These are phyloP conservation scores for Pseudogymnoascus sp. DNA, from an alignment of 2,329 filamentous ascomycete species.

Conservation along the genomic window DNA sequence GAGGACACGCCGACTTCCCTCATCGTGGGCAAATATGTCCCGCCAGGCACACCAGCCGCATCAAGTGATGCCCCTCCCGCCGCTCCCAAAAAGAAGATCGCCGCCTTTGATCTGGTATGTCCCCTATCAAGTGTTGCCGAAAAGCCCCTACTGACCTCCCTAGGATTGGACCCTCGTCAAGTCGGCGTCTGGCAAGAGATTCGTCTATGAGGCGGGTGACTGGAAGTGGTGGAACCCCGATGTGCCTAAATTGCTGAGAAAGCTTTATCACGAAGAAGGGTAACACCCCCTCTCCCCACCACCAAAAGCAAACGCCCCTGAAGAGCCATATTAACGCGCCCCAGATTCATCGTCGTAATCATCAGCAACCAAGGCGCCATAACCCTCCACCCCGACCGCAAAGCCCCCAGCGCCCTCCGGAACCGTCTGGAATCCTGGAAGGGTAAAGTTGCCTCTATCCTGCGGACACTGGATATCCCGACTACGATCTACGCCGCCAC, in stretches of 20 bases:
- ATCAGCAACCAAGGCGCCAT: slow-evolving; percentile 87
- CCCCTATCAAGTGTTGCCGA: not conserved
- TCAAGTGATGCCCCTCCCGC: not conserved
- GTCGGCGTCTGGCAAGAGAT: slow-evolving; percentile 73
- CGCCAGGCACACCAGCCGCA: slow-evolving; percentile 31
- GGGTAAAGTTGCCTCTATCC: slow-evolving; percentile 62
- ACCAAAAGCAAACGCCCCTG: no score
- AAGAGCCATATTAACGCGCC: not conserved
- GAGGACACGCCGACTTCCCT: slow-evolving; percentile 50
- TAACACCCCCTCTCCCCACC: slow-evolving; percentile 29
- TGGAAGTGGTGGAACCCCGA: slow-evolving; percentile 89
- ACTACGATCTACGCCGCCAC: slow-evolving; percentile 82
- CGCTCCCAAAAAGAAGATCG: slow-evolving; percentile 47
- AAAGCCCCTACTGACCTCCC: not conserved
- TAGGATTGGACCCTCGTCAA: slow-evolving; percentile 83
- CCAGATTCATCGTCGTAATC: slow-evolving; percentile 67
- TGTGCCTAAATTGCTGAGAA: slow-evolving; percentile 60
- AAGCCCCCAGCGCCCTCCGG: slow-evolving; percentile 57
- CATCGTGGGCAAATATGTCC: slow-evolving; percentile 65
- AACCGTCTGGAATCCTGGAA: slow-evolving; percentile 76
- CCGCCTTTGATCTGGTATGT: slow-evolving; percentile 61
- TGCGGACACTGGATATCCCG: slow-evolving; percentile 67
- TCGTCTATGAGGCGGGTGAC: slow-evolving; percentile 62
- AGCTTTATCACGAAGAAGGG: slow-evolving; percentile 62
- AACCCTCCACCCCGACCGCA: slow-evolving; percentile 65